These are phyloP conservation scores for Trifolium dubium DNA, from an alignment of 306 rosid species.

Conservation along the genomic window DNA sequence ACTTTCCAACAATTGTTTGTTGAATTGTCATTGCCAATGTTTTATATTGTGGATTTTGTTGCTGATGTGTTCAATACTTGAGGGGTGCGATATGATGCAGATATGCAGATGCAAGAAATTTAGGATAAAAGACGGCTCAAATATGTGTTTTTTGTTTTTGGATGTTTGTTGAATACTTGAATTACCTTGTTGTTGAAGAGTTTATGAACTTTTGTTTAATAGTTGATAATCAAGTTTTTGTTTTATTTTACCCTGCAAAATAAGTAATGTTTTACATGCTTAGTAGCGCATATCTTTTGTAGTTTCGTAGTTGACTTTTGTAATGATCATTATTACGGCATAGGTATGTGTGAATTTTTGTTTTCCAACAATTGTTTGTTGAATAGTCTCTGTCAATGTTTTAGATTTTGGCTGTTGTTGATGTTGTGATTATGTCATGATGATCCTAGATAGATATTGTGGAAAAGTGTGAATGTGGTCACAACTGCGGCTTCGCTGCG, in stretches of 20 bases:
- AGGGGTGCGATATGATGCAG: no score
- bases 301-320: constrained; percentile 1
- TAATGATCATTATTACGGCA: constrained; percentile 3
- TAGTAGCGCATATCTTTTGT: neutral
- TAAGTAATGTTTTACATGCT: constrained; percentile 16
- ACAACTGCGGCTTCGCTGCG: neutral
- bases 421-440: neutral
- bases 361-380: constrained; percentile 13
- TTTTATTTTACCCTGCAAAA: neutral
- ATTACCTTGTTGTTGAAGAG: no score
- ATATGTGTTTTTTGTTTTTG: no score
- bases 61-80: no score
- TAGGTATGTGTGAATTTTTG: neutral
- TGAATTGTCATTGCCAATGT: neutral
- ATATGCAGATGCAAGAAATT: no score
- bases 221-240: no score
- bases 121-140: no score
- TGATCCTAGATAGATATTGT: neutral
- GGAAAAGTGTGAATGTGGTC: neutral
- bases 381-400: constrained; percentile 1
- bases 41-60: neutral
- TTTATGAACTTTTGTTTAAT: neutral
- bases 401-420: neutral
- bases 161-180: no score
- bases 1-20: no score